Conservation (phyloP, 2,329 filamentous ascomycete species). For the Fusarium sp. region DNA sequence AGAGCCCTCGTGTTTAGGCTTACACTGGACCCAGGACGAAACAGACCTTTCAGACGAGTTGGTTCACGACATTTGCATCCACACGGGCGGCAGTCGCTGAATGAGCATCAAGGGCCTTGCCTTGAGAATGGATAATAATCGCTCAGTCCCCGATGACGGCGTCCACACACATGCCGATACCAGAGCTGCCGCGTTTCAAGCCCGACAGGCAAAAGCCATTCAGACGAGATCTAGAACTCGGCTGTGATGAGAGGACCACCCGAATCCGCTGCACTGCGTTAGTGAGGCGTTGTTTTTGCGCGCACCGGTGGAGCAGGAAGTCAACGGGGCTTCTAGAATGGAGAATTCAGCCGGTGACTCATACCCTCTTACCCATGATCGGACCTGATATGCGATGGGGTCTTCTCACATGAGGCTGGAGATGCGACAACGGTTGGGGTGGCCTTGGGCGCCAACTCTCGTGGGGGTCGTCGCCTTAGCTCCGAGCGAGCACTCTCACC, state of each 20-base stretch:
- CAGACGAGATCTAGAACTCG: constrained; percentile 36
- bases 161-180: constrained; percentile 26
- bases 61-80: constrained; percentile 11
- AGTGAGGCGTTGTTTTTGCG: constrained; percentile 24
- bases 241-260: constrained; percentile 31
- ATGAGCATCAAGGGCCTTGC: background rate
- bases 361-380: constrained; percentile 21
- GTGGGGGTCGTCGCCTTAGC: constrained; percentile 15
- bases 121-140: constrained; percentile 23
- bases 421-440: constrained; percentile 1
- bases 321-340: constrained; percentile 17
- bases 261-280: constrained; percentile 32
- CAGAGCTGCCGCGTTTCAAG: constrained; percentile 17
- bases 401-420: background rate
- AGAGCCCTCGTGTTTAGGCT: background rate
- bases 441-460: constrained; percentile 20
- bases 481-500: background rate
- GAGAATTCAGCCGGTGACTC: constrained; percentile 25
- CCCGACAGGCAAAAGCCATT: constrained; percentile 12
- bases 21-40: background rate
- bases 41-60: constrained; percentile 2
- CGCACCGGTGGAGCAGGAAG: constrained; percentile 27
- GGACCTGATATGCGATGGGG: constrained; percentile 3
- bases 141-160: constrained; percentile 25
- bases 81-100: background rate